Base-by-base conservation (phyloP, 2,329 filamentous ascomycete species). In the Alternaria triticina region DNA sequence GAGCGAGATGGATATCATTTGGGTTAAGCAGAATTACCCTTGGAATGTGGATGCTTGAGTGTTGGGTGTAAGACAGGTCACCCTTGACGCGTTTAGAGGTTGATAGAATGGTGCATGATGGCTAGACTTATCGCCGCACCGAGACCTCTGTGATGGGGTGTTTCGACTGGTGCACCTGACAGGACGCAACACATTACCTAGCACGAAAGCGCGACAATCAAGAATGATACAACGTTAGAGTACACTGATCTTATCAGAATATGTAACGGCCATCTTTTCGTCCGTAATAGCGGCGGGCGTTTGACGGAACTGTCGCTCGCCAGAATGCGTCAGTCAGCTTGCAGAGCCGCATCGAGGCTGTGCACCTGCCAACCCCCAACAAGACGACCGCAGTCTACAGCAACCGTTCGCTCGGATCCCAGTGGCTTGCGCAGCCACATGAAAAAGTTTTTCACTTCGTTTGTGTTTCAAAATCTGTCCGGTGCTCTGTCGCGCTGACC, bases 1-100 rank as follows among this genome's bases (percentile, higher is more conserved):
- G n/a, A 51, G 54, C 17, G 15, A 57, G 54, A 30, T 57, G 33
- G 40, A 55, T 12, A 20, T 55, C 10, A 27, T 45, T 1, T 55
- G 22, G 33, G 36, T 55, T 12, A 43, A 55, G 23, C 23, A 30
- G 49, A 51, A 6, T 6, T 23, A 51, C 1, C 28, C 49, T 51
- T 51, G 49, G 49, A 20, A 51, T 23, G 28, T 51, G 28, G 12
- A 33, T 28, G 20, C 17, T 22, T 51, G 28, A 23, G 13, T 33
- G 5, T 1, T n/a, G 28, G 11, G 6, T 22, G 36, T 40, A 17
- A 0, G 1, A 40, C 1, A 4, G 1, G 0, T 40, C 5, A 17
- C 36, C 36, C 1, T 40, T n/a, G 36, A 40, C 36, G 36, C 15
- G 36, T 40, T 17, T n/a, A 6, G 11, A 17, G n/a, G 6, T 6